Base-by-base conservation (phyloP, 257 asterid genomes). In the Solanum chiquidenum region DNA sequence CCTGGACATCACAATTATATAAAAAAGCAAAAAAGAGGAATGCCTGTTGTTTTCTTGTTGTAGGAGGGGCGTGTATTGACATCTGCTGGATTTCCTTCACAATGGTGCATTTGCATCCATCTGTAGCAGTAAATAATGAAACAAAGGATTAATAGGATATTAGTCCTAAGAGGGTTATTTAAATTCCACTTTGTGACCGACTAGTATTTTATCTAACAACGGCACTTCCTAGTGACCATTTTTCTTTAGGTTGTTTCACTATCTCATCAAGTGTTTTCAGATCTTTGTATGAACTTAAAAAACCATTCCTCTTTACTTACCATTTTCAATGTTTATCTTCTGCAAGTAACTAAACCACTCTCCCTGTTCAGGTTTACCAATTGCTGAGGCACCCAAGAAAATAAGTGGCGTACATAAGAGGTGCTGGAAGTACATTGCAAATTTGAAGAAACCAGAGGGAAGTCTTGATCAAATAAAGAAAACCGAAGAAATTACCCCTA, bases 391-490 rank as follows among this genome's bases (percentile, higher is more conserved):
- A 20, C 94, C 98, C 52, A 97, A 97, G 95, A 97, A 97, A 93
- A 95, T 97, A 60, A 97, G 98, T 2, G 98, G 99, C 31, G 99
- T 97, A 58, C 98, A 97, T 89, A 97, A 95, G 89, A 96, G 98
- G 85, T 97, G 98, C 90, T 97, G 99, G 98, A 95, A 90, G 89
- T 97, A 94, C 88, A 88, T 97, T 68, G 91, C 94, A 8, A 91
- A 92, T 85, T 23, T 88, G 3, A 92, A 88, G 87, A 93, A 71
- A 90, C 64, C 49, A 1, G 95, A 89, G 88, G 88, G 85, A 86
- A 90, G 55, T 72, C 10, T 79, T 79, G 84, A 79, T 79, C 84
- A 79, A 79, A 8, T 79, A 42, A 91, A 88, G 87, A 91, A 74
- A 91, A 5, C 37, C 7, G 96, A 89, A 88, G 88, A 88, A 87